Evolutionary conservation across 805 yeast species (phyloP).

Genomic region (Candida tibetensis): DNA sequence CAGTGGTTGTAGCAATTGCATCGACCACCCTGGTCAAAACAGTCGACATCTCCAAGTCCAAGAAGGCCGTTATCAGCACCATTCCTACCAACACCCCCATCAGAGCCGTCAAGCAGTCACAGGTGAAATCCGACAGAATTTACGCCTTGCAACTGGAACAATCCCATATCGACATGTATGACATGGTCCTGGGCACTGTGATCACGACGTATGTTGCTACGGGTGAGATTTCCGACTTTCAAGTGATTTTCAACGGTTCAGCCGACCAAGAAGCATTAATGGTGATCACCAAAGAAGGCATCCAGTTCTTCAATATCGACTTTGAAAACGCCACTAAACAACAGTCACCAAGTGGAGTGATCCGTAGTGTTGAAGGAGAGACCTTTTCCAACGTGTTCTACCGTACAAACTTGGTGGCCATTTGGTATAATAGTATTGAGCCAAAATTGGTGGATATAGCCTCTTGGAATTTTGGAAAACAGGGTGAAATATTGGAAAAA

Average conservation of each 20-base stretch:
- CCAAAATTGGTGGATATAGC: slow-evolving; percentile 22
- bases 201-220: slow-evolving; percentile 36
- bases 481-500: slow-evolving; percentile 10
- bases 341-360: slow-evolving; percentile 9
- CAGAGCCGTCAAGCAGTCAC: slow-evolving; percentile 32
- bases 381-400: slow-evolving; percentile 30
- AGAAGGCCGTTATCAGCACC: slow-evolving; percentile 7
- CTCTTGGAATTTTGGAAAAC: slow-evolving; percentile 10
- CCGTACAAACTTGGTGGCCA: slow-evolving; percentile 32
- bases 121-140: slow-evolving; percentile 26
- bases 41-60: slow-evolving; percentile 23
- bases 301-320: slow-evolving; percentile 26
- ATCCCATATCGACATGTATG: neutral
- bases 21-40: slow-evolving; percentile 25
- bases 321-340: slow-evolving; percentile 6
- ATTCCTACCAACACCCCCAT: slow-evolving; percentile 24
- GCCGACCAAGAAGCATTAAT: slow-evolving; percentile 20
- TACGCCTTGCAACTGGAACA: slow-evolving; percentile 28
- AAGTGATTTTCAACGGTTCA: slow-evolving; percentile 25
- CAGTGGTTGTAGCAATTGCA: slow-evolving; percentile 9
- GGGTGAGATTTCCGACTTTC: slow-evolving; percentile 24
- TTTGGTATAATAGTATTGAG: slow-evolving; percentile 35
- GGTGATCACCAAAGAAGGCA: slow-evolving; percentile 28
- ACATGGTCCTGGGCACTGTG: slow-evolving; percentile 1
- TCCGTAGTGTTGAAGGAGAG: slow-evolving; percentile 15